Base-by-base conservation (phyloP, 2,329 filamentous ascomycete genomes). In the Onygena corvina region DNA sequence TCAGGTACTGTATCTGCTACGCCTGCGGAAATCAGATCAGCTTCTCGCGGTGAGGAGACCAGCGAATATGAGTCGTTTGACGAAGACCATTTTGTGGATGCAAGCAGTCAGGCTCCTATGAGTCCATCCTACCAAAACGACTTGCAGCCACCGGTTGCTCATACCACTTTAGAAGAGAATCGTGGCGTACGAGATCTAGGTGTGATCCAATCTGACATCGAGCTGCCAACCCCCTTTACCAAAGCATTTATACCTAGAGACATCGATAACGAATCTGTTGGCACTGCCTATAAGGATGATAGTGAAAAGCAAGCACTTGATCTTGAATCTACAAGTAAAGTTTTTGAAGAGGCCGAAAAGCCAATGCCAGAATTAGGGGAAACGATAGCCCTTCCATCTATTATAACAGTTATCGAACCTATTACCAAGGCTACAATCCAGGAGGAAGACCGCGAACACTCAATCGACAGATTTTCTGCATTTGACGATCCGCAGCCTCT, bases 391-490 rank as follows among this genome's bases (percentile, higher is more conserved):
- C n/a, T n/a, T n/a, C n/a, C n/a, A n/a, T n/a, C n/a, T n/a, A n/a
- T n/a, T n/a, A n/a, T n/a, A n/a, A n/a, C n/a, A n/a, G n/a, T n/a
- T n/a, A n/a, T n/a, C n/a, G n/a, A n/a, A n/a, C n/a, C n/a, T n/a
- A n/a, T n/a, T n/a, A n/a, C n/a, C n/a, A n/a, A n/a, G n/a, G n/a
- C n/a, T n/a, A n/a, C n/a, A n/a, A n/a, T n/a, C n/a, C n/a, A n/a
- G n/a, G n/a, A 48, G 36, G 29, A 48, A 48, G 21, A 45, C 12
- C 40, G 46, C 21, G 40, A 49, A 49, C 46, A 46, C n/a, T n/a
- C n/a, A n/a, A n/a, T n/a, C n/a, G n/a, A n/a, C n/a, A n/a, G n/a
- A n/a, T n/a, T n/a, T n/a, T n/a, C n/a, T n/a, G n/a, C n/a, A n/a
- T n/a, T n/a, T n/a, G n/a, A n/a, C n/a, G n/a, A n/a, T n/a, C n/a